Evolutionary conservation across 2,329 filamentous ascomycete genomes (phyloP), one percentile per base, ranked within the genome.

Genomic region (Penicillium polonicum): DNA sequence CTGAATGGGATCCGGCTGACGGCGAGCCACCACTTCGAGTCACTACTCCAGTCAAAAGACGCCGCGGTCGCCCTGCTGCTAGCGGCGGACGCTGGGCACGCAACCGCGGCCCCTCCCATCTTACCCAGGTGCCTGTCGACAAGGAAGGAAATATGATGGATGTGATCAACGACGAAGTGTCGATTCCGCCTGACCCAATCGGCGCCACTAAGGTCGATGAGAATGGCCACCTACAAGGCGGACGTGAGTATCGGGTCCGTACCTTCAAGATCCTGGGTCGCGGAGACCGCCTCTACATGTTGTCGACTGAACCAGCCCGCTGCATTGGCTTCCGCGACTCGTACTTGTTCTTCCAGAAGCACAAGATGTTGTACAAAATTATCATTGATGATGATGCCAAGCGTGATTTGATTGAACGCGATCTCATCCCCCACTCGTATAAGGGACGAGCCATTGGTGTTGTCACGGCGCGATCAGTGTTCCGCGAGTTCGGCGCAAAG

Each of bases 381-480:
- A 96, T 99, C 68, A 91, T 97, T 56, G 92, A 92, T 68, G 94
- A 99, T 64, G 89, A 94, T n/a, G 93, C 96, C 76, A 99, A 99
- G 80, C 87, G 89, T 60, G 92, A 97, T 75, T 85, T 99, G 79
- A 99, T 99, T 70, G 91, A 95, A 66, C 87, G 94, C 60, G 90
- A 95, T 6, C 89, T 99, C 70, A 96, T 99, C 62, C 94, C 94
- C 1, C 94, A 97, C 79, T 96, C 92, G 29, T 99, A 99, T 85
- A 99, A 97, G 76, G 94, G 94, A 59, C 90, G 94, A 52, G 91
- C 93, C 5, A 99, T 99, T 73, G 94, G 94, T 73, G 92, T 99
- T 29, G 92, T 97, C 46, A 97, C 94, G 17, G 94, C 94, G 48
- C 88, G 94, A 45, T 97, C 94, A 1, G 94, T 99, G 17, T 99